Conservation (phyloP, 257 asterid species). For the Plantago ovata region DNA sequence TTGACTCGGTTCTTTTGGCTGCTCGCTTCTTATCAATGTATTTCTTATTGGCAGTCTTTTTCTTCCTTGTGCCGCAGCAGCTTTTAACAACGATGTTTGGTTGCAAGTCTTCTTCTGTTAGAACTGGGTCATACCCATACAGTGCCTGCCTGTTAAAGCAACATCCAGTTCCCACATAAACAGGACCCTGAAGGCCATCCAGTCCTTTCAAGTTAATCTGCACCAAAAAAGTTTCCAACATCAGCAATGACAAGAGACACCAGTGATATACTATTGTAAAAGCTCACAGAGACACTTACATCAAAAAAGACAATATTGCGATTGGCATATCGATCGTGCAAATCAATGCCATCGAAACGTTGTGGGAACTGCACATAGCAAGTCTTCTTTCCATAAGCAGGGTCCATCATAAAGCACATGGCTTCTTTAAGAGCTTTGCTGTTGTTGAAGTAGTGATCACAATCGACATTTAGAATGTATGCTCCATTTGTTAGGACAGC, state of each 20-base stretch:
- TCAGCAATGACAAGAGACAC: neutral
- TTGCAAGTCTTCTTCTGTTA: conserved; percentile 74
- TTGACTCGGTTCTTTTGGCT: conserved; percentile 72
- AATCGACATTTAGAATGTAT: conserved; percentile 73
- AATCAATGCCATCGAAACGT: conserved; percentile 71
- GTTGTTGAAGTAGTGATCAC: conserved; percentile 86
- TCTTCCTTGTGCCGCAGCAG: conserved; percentile 76
- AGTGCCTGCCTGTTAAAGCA: conserved; percentile 88
- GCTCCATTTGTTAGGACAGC: conserved; percentile 89
- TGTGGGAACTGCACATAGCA: conserved; percentile 55
- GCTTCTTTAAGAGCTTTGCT: conserved; percentile 93
- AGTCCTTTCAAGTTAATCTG: conserved; percentile 94
- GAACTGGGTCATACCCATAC: conserved; percentile 83
- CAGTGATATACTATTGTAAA: neutral
- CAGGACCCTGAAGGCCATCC: conserved; percentile 94
- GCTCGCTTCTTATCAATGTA: conserved; percentile 72
- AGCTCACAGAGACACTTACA: conserved; percentile 29
- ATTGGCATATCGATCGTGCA: conserved; percentile 73
- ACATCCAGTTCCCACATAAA: conserved; percentile 93
- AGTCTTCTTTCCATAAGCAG: conserved; percentile 63
- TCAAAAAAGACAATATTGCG: conserved; percentile 66
- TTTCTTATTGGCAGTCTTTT: conserved; percentile 60
- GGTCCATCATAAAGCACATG: conserved; percentile 87
- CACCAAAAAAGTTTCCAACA: conserved; percentile 13
- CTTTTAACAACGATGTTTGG: conserved; percentile 72